Percentiles rank a stretch among this genome's conserved stretches.
phyloP scores from a whole-genome alignment of 495 filamentous ascomycete species.

The Clohesyomyces aquaticus region DNA sequence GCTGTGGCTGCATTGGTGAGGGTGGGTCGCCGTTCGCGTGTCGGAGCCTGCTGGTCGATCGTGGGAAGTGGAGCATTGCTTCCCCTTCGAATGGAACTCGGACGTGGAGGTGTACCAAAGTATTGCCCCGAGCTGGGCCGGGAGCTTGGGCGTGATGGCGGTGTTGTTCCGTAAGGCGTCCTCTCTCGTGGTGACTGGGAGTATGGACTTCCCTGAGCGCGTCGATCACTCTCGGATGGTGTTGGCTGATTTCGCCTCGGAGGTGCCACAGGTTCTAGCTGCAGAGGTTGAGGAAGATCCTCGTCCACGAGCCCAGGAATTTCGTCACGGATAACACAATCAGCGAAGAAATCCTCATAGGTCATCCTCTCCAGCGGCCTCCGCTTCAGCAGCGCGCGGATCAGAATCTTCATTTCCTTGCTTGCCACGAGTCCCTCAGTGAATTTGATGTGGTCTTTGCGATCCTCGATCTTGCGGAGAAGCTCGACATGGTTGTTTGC shows the following conservation, averaged over 20 bases:
- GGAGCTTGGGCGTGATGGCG: slow-evolving; percentile 35
- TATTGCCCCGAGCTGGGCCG: slow-evolving; percentile 32
- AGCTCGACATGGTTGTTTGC: slow-evolving; percentile 94
- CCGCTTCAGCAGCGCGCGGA: slow-evolving; percentile 78
- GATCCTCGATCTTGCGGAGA: slow-evolving; percentile 84
- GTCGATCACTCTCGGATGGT: slow-evolving; percentile 31
- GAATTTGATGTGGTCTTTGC: slow-evolving; percentile 82
- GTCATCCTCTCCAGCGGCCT: slow-evolving; percentile 81
- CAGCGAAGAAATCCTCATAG: slow-evolving; percentile 79
- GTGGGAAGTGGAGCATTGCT: slow-evolving; percentile 32
- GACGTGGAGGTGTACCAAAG: slow-evolving; percentile 30
- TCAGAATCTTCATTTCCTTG: slow-evolving; percentile 76
- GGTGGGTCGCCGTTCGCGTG: slow-evolving; percentile 46
- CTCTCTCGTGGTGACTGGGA: slow-evolving; percentile 38
- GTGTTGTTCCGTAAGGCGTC: slow-evolving; percentile 30
- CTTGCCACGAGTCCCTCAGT: slow-evolving; percentile 69
- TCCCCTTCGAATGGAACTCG: slow-evolving; percentile 24
- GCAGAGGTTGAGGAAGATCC: slow-evolving; percentile 58
- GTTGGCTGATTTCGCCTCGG: slow-evolving; percentile 38
- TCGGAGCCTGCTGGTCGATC: slow-evolving; percentile 23
- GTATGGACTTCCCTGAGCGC: slow-evolving; percentile 25
- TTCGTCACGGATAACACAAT: slow-evolving; percentile 70
- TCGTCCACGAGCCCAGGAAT: slow-evolving; percentile 85
- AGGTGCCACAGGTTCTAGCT: slow-evolving; percentile 41
- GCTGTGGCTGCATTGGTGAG: slow-evolving; percentile 60